Percentiles rank a stretch among this genome's conserved stretches.
Conservation (phyloP, 1,139 yeast species). For the Eremothecium coryli region DNA sequence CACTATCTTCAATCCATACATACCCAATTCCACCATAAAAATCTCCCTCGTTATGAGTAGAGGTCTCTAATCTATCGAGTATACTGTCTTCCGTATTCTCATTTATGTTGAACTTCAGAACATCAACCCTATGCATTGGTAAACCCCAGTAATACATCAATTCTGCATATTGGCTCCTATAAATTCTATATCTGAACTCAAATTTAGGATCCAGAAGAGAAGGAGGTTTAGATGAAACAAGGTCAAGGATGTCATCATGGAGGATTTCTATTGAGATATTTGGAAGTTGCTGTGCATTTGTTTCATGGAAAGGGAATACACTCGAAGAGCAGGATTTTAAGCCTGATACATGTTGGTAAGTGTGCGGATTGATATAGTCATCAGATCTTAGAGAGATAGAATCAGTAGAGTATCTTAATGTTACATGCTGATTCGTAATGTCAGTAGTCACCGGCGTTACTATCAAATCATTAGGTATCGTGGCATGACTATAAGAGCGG, state of each 20-base stretch:
- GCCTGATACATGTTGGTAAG: conserved; percentile 1
- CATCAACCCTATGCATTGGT: conserved; percentile 65
- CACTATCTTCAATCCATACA: conserved; percentile 23
- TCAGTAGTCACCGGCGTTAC: conserved; percentile 5
- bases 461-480: conserved; percentile 3
- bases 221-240: conserved; percentile 39
- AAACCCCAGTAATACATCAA: conserved; percentile 77
- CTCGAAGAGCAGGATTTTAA: conserved; percentile 6
- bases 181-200: conserved; percentile 38
- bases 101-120: conserved; percentile 64
- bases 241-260: conserved; percentile 48
- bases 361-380: conserved; percentile 19
- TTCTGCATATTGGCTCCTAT: conserved; percentile 71
- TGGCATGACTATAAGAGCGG: background rate
- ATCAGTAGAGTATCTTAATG: conserved; percentile 9
- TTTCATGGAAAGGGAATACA: conserved; percentile 1
- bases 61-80: conserved; percentile 8
- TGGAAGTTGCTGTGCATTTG: conserved; percentile 27
- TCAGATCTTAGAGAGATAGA: conserved; percentile 19
- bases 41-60: conserved; percentile 8
- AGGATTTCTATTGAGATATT: conserved; percentile 44
- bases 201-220: conserved; percentile 43
- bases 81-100: conserved; percentile 19
- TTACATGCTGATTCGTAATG: conserved; percentile 4
- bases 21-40: conserved; percentile 21